Conservation (phyloP, 352 stramenopile genomes). For the Saprolegnia parasitica region DNA sequence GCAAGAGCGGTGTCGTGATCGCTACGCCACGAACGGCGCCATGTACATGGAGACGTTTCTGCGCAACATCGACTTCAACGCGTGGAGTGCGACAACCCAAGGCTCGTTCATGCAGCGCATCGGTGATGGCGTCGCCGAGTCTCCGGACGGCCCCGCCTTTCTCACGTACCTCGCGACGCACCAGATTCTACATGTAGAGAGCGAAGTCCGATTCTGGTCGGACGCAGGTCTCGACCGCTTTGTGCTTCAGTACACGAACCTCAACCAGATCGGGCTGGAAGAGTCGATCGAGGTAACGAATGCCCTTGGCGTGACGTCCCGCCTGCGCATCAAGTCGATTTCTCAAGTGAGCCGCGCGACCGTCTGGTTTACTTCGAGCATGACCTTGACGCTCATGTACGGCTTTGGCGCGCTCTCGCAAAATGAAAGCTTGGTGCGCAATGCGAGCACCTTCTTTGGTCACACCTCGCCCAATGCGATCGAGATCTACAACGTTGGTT, state of each 20-base stretch:
- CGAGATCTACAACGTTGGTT: not conserved
- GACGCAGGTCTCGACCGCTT: not conserved
- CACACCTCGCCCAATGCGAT: not conserved
- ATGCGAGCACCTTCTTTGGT: constrained; percentile 11
- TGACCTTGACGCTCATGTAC: not conserved
- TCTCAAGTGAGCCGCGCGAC: not conserved
- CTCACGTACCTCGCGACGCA: not conserved
- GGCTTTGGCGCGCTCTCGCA: not conserved
- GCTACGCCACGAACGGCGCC: not conserved
- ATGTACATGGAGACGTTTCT: constrained; percentile 9
- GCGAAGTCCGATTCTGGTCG: constrained; percentile 17
- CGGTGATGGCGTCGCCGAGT: not conserved
- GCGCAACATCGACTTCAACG: constrained; percentile 17
- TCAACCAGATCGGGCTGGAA: constrained; percentile 2
- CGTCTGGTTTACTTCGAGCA: constrained; percentile 4
- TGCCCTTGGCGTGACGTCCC: constrained; percentile 3
- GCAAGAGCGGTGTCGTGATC: not conserved
- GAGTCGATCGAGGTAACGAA: constrained; percentile 15
- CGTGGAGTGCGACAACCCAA: not conserved
- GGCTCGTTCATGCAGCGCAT: not conserved
- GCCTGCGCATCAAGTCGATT: constrained; percentile 1
- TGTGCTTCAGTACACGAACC: constrained; percentile 1
- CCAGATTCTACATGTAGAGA: not conserved
- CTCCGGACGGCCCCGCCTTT: not conserved
- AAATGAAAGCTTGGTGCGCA: constrained; percentile 18